phyloP scores from a whole-genome alignment of 108 stramenopile genomes.

The Discostella pseudostelligera region DNA sequence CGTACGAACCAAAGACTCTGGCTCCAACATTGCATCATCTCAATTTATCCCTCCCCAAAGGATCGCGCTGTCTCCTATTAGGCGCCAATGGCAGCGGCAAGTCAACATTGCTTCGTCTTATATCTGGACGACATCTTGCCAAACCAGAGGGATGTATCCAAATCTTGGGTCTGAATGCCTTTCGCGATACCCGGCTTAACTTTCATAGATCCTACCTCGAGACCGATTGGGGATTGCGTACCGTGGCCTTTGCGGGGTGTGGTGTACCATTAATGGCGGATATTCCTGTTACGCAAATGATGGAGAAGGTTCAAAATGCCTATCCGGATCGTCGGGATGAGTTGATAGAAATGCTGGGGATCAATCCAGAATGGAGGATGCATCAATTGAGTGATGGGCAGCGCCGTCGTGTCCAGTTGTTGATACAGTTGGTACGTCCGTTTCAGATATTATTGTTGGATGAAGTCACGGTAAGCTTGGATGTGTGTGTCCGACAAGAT shows the following conservation, averaged over 20 bases:
- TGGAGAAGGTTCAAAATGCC: slow-evolving; percentile 91
- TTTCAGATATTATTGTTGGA: slow-evolving; percentile 95
- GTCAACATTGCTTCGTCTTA: slow-evolving; percentile 87
- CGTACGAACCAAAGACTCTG: slow-evolving; percentile 55
- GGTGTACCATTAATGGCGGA: slow-evolving; percentile 88
- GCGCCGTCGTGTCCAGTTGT: slow-evolving; percentile 94
- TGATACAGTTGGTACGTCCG: slow-evolving; percentile 94
- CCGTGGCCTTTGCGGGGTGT: slow-evolving; percentile 95
- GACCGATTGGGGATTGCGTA: slow-evolving; percentile 97
- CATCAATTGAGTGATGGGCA: slow-evolving; percentile 89
- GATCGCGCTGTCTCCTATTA: slow-evolving; percentile 82
- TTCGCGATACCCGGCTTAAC: slow-evolving; percentile 92
- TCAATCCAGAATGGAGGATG: slow-evolving; percentile 97
- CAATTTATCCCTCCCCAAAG: slow-evolving; percentile 62
- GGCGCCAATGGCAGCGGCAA: slow-evolving; percentile 94
- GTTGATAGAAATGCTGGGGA: slow-evolving; percentile 90
- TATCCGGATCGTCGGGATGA: slow-evolving; percentile 96
- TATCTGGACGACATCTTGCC: slow-evolving; percentile 92
- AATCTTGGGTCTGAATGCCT: slow-evolving; percentile 90
- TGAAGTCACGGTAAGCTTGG: slow-evolving; percentile 96
- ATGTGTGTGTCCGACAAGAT: slow-evolving; percentile 94
- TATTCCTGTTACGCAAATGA: slow-evolving; percentile 94
- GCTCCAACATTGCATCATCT: slow-evolving; percentile 56
- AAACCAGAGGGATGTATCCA: slow-evolving; percentile 61
- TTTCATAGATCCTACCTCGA: slow-evolving; percentile 93